Base-by-base conservation (phyloP, 164 flowering plant species). In the Kingdonia uniflora region DNA sequence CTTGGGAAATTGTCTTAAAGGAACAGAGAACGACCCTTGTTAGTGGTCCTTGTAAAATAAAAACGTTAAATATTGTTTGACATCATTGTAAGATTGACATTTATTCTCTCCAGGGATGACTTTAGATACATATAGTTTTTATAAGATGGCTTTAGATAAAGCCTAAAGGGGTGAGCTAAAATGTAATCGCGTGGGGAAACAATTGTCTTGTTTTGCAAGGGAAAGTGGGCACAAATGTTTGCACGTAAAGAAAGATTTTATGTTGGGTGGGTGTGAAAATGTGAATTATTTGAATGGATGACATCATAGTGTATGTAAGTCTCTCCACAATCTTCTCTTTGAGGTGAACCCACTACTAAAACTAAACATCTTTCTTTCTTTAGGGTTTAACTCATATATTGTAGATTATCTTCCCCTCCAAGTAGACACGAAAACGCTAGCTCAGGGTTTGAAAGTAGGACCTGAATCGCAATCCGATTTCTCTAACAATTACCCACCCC, bases 1-100 rank as follows among this genome's bases (percentile, higher is more conserved):
- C 61, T 67, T 69, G 74, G 80, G 62, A 62, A 78, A 69, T 65
- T 65, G 73, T 58, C 61, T 54, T 72, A 65, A 68, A 72, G 53
- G 59, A 61, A 62, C 60, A 19, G 63, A 13, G 62, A n/a, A 16
- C 56, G 67, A 42, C 50, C 51, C 39, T 5, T 25, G 25, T 14
- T 11, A 45, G 49, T 20, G 20, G 19, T 42, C 19, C 2, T 42
- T 42, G 19, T 42, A 20, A 17, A 42, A 15, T 42, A 42, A 17
- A 42, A n/a, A n/a, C n/a, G n/a, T n/a, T n/a, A n/a, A 29, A 29
- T 8, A 8, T 4, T 29, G 35, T 29, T 29, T 29, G 35, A 29
- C 35, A 29, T 29, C 35, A 29, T 29, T 29, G 35, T 29, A 29
- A 29, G 35, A 29, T 29, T 29, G 35, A 29, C 35, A 29, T 29